Evolutionary conservation across 2,329 filamentous ascomycete species (phyloP).

Genomic region (Helotiales sp.): DNA sequence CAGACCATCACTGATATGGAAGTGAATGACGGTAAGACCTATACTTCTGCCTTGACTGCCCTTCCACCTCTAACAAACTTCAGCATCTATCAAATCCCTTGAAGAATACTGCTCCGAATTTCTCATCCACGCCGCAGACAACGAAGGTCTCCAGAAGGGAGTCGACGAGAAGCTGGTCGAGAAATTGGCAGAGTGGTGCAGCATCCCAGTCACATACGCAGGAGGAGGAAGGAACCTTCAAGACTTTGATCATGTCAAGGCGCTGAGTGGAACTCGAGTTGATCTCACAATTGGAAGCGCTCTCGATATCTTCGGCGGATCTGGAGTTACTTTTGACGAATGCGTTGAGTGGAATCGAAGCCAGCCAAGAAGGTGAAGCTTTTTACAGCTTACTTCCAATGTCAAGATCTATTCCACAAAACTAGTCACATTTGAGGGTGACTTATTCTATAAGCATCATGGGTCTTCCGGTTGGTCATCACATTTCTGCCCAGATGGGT

Average conservation of each 20-base stretch:
- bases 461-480: background rate
- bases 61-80: slow-evolving; percentile 20
- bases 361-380: slow-evolving; percentile 42
- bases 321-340: slow-evolving; percentile 83
- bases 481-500: background rate
- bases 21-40: slow-evolving; percentile 73
- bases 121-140: slow-evolving; percentile 94
- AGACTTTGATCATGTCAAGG: slow-evolving; percentile 82
- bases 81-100: slow-evolving; percentile 79
- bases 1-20: slow-evolving; percentile 98
- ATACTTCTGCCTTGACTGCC: background rate
- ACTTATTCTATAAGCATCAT: background rate
- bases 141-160: slow-evolving; percentile 89
- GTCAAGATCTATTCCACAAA: background rate
- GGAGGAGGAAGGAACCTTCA: slow-evolving; percentile 84
- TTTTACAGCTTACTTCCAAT: background rate
- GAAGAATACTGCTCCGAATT: slow-evolving; percentile 97
- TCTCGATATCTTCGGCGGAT: slow-evolving; percentile 92
- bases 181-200: slow-evolving; percentile 82
- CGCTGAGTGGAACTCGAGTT: slow-evolving; percentile 77
- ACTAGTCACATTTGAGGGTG: background rate
- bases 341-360: slow-evolving; percentile 84
- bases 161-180: slow-evolving; percentile 85
- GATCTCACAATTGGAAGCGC: slow-evolving; percentile 97
- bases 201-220: slow-evolving; percentile 93